Evolutionary conservation across 306 rosid genomes (phyloP).

Genomic region (Begonia masoniana): DNA sequence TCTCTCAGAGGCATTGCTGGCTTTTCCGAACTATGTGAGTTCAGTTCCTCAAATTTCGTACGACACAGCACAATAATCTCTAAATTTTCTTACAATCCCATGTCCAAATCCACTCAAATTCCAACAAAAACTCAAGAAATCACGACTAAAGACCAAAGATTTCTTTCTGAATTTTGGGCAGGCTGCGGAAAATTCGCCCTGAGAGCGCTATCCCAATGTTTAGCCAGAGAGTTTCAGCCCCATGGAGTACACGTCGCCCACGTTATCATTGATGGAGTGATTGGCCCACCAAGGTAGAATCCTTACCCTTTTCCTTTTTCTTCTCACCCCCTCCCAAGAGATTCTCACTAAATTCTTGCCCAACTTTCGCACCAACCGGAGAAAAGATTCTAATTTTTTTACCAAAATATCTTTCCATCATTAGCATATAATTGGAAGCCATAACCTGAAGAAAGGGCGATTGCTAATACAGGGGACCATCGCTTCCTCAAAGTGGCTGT

Average conservation of each 20-base stretch:
- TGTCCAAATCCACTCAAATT: no score
- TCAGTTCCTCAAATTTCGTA: neutral
- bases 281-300: conserved; percentile 65
- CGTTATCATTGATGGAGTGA: conserved; percentile 65
- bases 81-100: no score
- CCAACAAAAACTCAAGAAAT: no score
- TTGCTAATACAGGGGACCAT: conserved; percentile 10
- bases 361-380: conserved; percentile 7
- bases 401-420: neutral
- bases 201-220: conserved; percentile 76
- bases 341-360: neutral
- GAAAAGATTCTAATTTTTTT: conserved; percentile 1
- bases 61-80: no score
- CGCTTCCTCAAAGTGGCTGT: conserved; percentile 15
- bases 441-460: neutral
- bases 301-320: neutral
- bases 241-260: conserved; percentile 89
- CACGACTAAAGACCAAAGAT: no score
- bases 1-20: conserved; percentile 77
- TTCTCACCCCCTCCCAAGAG: neutral
- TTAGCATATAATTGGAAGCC: neutral
- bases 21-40: conserved; percentile 57
- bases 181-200: conserved; percentile 97
- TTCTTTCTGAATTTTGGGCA: conserved; percentile 8
- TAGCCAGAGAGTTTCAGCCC: conserved; percentile 82